phyloP scores from a whole-genome alignment of 306 rosid genomes.

The Trifolium fragiferum region DNA sequence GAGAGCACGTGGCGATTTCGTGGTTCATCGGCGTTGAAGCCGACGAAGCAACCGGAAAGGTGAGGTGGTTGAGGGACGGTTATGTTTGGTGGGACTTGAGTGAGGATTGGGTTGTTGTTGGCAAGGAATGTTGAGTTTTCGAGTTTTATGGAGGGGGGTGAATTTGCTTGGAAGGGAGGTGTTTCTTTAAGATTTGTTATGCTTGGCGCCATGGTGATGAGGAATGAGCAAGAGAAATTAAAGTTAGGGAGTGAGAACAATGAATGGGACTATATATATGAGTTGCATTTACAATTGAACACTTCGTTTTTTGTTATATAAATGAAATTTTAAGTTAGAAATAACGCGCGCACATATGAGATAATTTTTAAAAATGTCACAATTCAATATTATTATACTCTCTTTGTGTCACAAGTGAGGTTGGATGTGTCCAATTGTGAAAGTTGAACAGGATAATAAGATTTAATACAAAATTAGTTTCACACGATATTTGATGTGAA shows the following conservation, averaged over 20 bases:
- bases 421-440: too few relatives aligned
- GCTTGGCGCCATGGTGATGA: conserved; percentile 61
- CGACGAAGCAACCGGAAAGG: conserved; percentile 56
- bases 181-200: conserved; percentile 37
- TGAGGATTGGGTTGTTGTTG: conserved; percentile 60
- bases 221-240: neutral
- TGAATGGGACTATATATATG: neutral
- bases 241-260: neutral
- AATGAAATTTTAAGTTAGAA: neutral
- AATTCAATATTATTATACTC: too few relatives aligned
- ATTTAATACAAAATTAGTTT: too few relatives aligned
- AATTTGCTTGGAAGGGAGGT: conserved; percentile 12
- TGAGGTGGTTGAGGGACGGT: conserved; percentile 48
- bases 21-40: conserved; percentile 53
- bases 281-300: neutral
- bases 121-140: conserved; percentile 55
- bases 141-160: conserved; percentile 45
- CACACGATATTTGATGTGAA: too few relatives aligned
- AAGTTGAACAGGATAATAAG: too few relatives aligned
- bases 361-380: too few relatives aligned
- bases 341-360: too few relatives aligned
- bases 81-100: conserved; percentile 59
- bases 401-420: too few relatives aligned
- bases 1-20: conserved; percentile 53
- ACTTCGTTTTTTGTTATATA: neutral